These are phyloP conservation scores for Scopulariopsis brevicaulis DNA, from an alignment of 2,329 filamentous ascomycete genomes.

Conservation along the genomic window DNA sequence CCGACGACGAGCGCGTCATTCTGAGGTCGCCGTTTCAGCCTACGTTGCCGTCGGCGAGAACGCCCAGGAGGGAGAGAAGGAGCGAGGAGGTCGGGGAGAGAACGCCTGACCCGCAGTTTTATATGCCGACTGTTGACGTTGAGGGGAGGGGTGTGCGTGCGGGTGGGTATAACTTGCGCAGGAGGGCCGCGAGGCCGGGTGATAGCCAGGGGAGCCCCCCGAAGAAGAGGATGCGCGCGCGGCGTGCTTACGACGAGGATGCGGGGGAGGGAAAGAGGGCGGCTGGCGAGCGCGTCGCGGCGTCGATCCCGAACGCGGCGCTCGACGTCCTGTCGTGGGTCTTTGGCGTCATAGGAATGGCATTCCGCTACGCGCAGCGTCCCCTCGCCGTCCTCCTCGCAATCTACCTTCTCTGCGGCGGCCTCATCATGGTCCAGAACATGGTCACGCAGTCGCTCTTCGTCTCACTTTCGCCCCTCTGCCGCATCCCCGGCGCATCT, in stretches of 20 bases:
- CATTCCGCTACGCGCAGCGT: conserved; percentile 51
- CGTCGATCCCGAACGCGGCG: conserved; percentile 23
- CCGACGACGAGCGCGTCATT: conserved; percentile 44
- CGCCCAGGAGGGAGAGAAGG: conserved; percentile 12
- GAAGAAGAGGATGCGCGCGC: conserved; percentile 10
- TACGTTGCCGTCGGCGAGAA: conserved; percentile 28
- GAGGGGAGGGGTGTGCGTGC: conserved; percentile 23
- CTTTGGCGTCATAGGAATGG: conserved; percentile 43
- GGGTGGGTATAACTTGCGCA: conserved; percentile 14
- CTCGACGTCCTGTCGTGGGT: conserved; percentile 34
- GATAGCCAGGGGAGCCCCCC: conserved; percentile 10
- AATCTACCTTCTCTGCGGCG: conserved; percentile 47
- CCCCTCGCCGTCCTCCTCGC: conserved; percentile 51
- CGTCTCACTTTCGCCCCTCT: conserved; percentile 55
- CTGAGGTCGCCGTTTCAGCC: conserved; percentile 43
- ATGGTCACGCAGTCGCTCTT: conserved; percentile 50
- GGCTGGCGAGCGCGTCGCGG: conserved; percentile 18
- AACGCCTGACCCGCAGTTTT: conserved; percentile 38
- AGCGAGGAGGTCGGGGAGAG: conserved; percentile 14
- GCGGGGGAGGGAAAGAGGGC: not conserved
- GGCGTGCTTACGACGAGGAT: not conserved
- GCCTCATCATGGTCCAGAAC: conserved; percentile 47
- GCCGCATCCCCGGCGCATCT: conserved; percentile 54
- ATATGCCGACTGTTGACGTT: conserved; percentile 37
- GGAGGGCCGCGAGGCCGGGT: conserved; percentile 11